A percentile compares a stretch with the other conserved stretches of the same genome.
These are phyloP conservation scores for Sporodiniella umbellata DNA, from an alignment of 371 early-diverging fungal species.

Conservation along the genomic window DNA sequence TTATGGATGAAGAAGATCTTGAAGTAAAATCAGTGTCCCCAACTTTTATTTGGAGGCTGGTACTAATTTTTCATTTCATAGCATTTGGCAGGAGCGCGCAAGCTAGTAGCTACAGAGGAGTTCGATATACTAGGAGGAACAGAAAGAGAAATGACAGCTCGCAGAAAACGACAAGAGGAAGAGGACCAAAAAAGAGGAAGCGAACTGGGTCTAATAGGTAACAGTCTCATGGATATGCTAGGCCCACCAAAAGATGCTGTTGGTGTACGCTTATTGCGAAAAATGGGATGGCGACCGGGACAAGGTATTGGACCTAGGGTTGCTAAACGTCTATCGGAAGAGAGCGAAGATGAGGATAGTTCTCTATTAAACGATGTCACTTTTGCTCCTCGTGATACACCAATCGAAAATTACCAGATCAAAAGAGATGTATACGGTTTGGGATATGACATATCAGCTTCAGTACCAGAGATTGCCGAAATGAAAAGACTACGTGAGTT, in stretches of 20 bases:
- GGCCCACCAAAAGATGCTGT: slow-evolving; percentile 63
- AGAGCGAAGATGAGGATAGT: slow-evolving; percentile 34
- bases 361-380: slow-evolving; percentile 40
- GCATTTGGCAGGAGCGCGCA: slow-evolving; percentile 50
- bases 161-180: slow-evolving; percentile 40
- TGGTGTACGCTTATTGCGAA: slow-evolving; percentile 59
- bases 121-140: slow-evolving; percentile 69
- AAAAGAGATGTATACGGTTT: slow-evolving; percentile 67
- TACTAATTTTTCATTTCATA: too few species aligned
- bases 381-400: slow-evolving; percentile 76
- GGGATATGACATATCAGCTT: slow-evolving; percentile 64
- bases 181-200: slow-evolving; percentile 39
- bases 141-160: slow-evolving; percentile 54
- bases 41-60: too few species aligned
- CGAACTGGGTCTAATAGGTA: slow-evolving; percentile 25
- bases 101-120: slow-evolving; percentile 63
- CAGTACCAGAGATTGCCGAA: slow-evolving; percentile 66
- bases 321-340: slow-evolving; percentile 25
- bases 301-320: slow-evolving; percentile 80
- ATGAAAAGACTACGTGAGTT: slow-evolving; percentile 36
- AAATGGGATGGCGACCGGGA: slow-evolving; percentile 86
- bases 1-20: slow-evolving; percentile 92
- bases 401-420: slow-evolving; percentile 49
- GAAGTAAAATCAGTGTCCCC: slow-evolving; percentile 48
- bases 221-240: slow-evolving; percentile 45